These are phyloP conservation scores for Clitoria ternatea DNA, from an alignment of 306 rosid species.

Conservation along the genomic window DNA sequence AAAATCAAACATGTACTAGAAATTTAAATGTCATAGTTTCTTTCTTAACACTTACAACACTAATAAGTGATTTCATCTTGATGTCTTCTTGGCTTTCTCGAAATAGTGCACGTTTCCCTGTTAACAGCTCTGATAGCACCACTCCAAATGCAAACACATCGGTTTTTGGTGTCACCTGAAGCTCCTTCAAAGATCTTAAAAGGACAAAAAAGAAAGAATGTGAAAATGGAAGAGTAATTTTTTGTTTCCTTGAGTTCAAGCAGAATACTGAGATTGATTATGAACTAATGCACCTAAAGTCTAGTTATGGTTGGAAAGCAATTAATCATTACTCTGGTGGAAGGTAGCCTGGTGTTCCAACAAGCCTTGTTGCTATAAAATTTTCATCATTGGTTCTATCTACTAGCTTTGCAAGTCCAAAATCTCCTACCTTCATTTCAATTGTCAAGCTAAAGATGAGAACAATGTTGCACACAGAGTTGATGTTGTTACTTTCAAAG, in stretches of 20 bases:
- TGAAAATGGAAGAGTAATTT: neutral
- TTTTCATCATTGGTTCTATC: constrained; percentile 58
- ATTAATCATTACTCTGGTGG: constrained; percentile 68
- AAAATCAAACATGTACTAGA: too few species aligned
- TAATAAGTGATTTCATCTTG: constrained; percentile 55
- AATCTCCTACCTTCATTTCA: constrained; percentile 63
- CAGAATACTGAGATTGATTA: neutral
- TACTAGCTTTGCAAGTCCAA: constrained; percentile 69
- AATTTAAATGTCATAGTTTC: too few species aligned
- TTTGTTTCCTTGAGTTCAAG: neutral
- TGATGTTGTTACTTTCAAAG: neutral
- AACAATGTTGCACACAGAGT: neutral
- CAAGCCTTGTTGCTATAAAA: constrained; percentile 55
- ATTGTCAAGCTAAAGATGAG: neutral
- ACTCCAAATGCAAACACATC: constrained; percentile 87
- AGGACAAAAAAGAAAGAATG: neutral
- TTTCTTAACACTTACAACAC: constrained; percentile 40
- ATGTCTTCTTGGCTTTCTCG: constrained; percentile 44
- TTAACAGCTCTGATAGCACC: constrained; percentile 59
- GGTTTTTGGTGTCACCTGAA: constrained; percentile 67
- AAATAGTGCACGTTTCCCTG: constrained; percentile 65
- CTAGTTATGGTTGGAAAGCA: neutral
- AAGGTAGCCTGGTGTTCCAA: constrained; percentile 87
- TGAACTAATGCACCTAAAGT: neutral
- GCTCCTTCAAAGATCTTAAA: constrained; percentile 73